Base-by-base conservation (phyloP, 352 stramenopile genomes). In the Phytophthora cactorum region DNA sequence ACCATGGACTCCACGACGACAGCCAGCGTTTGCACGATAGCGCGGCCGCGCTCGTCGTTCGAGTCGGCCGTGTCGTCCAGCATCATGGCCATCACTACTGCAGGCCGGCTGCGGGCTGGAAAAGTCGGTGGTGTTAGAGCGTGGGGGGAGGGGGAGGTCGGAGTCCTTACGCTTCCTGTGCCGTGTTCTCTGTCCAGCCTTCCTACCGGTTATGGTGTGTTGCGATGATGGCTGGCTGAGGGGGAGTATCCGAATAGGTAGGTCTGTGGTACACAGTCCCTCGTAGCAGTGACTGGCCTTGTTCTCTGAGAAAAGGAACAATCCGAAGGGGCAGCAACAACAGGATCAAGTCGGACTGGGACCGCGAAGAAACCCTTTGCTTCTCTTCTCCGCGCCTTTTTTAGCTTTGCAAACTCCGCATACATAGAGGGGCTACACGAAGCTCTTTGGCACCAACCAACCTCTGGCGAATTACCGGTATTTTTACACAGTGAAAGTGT, bases 1-100 rank as follows among this genome's bases (percentile, higher is more conserved):
- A 96, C 78, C 81, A 96, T 92, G 32, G 81, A 90, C 66, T 95
- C 83, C 17, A 93, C 74, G 17, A 96, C 84, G 27, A 79, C 80
- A 12, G 88, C 84, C 47, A 96, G 71, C 41, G 86, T 92, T 72
- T 93, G 81, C 52, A 92, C 86, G 52, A 96, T 90, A 49, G 88
- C 88, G 52, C 77, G 81, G 3, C 82, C 88, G 29, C 88, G 88
- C 54, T 92, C 84, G 55, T 96, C 86, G 27, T 78, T 89, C 43
- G 90, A 77, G 27, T 85, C 79, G 45, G 68, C 70, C 49, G 83
- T 85, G 69, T 77, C 69, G 46, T 75, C 72, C 51, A 72, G 47
- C 61, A 76, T 75, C 51, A 79, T 54, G 34, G 58, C 43, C 69
- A 77, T 75, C 12, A 38, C 15, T 54, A 34, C 25, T 58, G 52